Base-by-base conservation (phyloP, 192 early-diverging fungal genomes). In the Podila horticola region DNA sequence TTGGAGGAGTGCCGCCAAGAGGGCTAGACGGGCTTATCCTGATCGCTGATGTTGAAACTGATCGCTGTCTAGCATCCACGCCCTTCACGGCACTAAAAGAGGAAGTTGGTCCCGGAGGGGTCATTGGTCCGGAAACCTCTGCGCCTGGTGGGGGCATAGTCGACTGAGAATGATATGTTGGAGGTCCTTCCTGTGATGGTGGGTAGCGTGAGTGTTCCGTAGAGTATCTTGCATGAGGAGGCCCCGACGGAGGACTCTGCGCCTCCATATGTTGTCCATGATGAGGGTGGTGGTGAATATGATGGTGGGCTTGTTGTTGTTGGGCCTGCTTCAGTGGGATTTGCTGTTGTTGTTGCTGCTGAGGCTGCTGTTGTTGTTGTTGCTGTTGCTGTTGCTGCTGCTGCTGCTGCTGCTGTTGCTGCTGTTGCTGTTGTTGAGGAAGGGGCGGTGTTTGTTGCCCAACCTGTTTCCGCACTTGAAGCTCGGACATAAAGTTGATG, bases 401-500 rank as follows among this genome's bases (percentile, higher is more conserved):
- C 24, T 49, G 64, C 12, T 61, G 64, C 33, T 65, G 71, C 13
- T 65, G 71, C 12, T 62, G 52, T 22, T 20, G 52, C 5, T 20
- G 52, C 9, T 55, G 52, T 10, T 55, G 69, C 12, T 72, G 71
- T 41, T 67, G 72, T 49, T 66, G 64, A 4, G n/a, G 64, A n/a
- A 61, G 72, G 31, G 63, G 71, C 9, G 63, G 71, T 51, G 38
- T 55, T 55, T 55, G 51, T 6, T 55, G 51, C 20, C 51, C 51
- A 24, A 55, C 58, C 7, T 71, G 71, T 63, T 74, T 64, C 38
- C 58, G 55, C 59, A 68, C 66, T 52, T 81, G 77, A 26, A 72
- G 58, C 17, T 72, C 70, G 6, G 70, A 79, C 77, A 81, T 73
- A 34, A 81, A 81, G 30, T 73, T 81, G 66, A 81, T 69, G 1